A percentile compares a stretch with the other conserved stretches of the same genome.
These are phyloP conservation scores for Erigeron canadensis DNA, from an alignment of 129 eudicot species.

Conservation along the genomic window DNA sequence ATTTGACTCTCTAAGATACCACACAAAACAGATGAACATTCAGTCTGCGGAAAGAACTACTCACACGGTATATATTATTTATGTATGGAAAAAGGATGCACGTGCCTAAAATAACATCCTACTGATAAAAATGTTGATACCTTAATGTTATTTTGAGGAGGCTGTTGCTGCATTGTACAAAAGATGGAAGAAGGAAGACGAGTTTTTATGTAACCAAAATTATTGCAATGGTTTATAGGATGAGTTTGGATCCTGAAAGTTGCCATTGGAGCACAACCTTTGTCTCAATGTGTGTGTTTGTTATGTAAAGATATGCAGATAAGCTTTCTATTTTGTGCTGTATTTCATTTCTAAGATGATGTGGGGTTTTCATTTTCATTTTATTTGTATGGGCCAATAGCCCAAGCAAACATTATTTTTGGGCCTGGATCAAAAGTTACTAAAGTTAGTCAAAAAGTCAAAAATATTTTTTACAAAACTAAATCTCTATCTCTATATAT, in stretches of 20 bases:
- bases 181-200: slow-evolving; percentile 32
- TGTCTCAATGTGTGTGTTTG: slow-evolving; percentile 2
- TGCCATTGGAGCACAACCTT: slow-evolving; percentile 42
- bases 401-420: background rate
- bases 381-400: background rate
- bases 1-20: too few relatives aligned
- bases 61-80: too few relatives aligned
- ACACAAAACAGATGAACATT: too few relatives aligned
- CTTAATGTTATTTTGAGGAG: slow-evolving; percentile 73
- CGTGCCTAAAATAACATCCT: too few relatives aligned
- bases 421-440: too few relatives aligned
- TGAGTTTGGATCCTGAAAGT: slow-evolving; percentile 54
- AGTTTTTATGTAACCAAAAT: slow-evolving; percentile 13
- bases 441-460: too few relatives aligned
- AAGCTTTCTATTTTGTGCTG: slow-evolving; percentile 15
- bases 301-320: slow-evolving; percentile 6
- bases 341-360: slow-evolving; percentile 1
- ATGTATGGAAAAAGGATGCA: too few relatives aligned
- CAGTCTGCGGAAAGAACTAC: too few relatives aligned
- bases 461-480: too few relatives aligned
- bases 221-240: slow-evolving; percentile 21
- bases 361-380: background rate
- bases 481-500: too few relatives aligned
- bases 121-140: slow-evolving; percentile 17
- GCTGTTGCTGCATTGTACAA: slow-evolving; percentile 61